These are phyloP conservation scores for Blastomyces parvus DNA, from an alignment of 2,329 filamentous ascomycete species.

Conservation along the genomic window DNA sequence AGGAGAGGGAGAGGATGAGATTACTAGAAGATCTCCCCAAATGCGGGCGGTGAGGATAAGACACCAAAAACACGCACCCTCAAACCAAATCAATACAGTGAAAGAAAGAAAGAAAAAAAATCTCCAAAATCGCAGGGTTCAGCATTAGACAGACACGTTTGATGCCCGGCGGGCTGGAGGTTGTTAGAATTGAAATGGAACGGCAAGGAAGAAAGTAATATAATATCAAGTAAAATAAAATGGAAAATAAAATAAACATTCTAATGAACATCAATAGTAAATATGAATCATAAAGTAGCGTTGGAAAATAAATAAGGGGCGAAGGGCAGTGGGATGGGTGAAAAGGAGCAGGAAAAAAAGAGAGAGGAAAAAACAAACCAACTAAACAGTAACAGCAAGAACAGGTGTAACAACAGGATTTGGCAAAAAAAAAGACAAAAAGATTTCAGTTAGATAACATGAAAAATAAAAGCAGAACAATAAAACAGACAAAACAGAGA, in stretches of 20 bases:
- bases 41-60: too few relatives aligned
- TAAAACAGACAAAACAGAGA: background rate
- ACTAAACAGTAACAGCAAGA: constrained; percentile 7
- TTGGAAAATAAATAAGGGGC: background rate
- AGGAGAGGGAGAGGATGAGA: too few relatives aligned
- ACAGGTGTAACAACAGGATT: background rate
- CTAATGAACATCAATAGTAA: constrained; percentile 10
- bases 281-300: constrained; percentile 8
- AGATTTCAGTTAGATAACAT: background rate
- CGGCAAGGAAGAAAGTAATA: constrained; percentile 19
- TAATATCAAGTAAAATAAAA: constrained; percentile 20
- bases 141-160: too few relatives aligned
- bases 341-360: constrained; percentile 11
- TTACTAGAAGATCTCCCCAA: too few relatives aligned
- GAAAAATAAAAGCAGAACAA: background rate
- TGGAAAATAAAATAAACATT: constrained; percentile 13
- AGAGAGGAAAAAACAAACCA: background rate
- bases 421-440: background rate
- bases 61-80: too few relatives aligned
- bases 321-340: constrained; percentile 14
- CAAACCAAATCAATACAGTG: too few relatives aligned
- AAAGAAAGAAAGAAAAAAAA: too few relatives aligned
- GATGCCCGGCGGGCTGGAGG: too few relatives aligned
- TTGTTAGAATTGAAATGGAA: too few relatives aligned
- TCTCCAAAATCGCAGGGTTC: too few relatives aligned